These are phyloP conservation scores for Tricholomella constricta DNA, from an alignment of 768 basidiomycete genomes.

Conservation along the genomic window DNA sequence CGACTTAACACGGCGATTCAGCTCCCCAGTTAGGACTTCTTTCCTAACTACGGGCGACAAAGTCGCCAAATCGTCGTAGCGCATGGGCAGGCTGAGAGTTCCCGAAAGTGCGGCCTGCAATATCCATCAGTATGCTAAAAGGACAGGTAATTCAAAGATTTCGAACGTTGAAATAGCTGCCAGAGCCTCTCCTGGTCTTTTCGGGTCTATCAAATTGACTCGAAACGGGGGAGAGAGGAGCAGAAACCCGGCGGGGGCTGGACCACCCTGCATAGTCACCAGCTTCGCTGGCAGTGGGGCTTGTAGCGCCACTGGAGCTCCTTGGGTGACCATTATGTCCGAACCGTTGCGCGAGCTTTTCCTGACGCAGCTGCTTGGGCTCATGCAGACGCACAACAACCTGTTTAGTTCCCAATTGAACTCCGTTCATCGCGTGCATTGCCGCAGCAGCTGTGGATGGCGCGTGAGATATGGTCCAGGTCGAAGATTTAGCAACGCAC, in stretches of 20 bases:
- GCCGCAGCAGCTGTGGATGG: conserved; percentile 63
- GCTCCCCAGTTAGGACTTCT: conserved; percentile 82
- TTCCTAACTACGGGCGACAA: conserved; percentile 87
- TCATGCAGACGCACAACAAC: conserved; percentile 88
- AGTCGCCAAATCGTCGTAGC: conserved; percentile 81
- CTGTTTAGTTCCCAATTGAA: conserved; percentile 68
- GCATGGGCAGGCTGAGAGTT: conserved; percentile 79
- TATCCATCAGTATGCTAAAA: conserved; percentile 2
- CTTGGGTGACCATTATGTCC: conserved; percentile 80
- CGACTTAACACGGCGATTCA: conserved; percentile 70
- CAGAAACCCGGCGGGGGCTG: conserved; percentile 56
- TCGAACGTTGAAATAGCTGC: conserved; percentile 83
- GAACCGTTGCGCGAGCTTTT: conserved; percentile 85
- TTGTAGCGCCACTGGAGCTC: conserved; percentile 80
- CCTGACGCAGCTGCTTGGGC: conserved; percentile 88
- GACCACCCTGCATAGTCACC: conserved; percentile 78
- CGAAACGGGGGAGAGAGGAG: conserved; percentile 27
- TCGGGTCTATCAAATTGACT: conserved; percentile 58
- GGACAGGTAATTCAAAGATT: background rate
- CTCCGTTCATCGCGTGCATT: conserved; percentile 81
- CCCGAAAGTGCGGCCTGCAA: conserved; percentile 77
- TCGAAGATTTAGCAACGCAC: conserved; percentile 33
- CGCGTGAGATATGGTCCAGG: background rate
- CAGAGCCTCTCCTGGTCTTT: conserved; percentile 74
- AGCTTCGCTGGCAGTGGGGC: conserved; percentile 79